phyloP scores from a whole-genome alignment of 2,329 filamentous ascomycete species.

The Diplodia corticola region DNA sequence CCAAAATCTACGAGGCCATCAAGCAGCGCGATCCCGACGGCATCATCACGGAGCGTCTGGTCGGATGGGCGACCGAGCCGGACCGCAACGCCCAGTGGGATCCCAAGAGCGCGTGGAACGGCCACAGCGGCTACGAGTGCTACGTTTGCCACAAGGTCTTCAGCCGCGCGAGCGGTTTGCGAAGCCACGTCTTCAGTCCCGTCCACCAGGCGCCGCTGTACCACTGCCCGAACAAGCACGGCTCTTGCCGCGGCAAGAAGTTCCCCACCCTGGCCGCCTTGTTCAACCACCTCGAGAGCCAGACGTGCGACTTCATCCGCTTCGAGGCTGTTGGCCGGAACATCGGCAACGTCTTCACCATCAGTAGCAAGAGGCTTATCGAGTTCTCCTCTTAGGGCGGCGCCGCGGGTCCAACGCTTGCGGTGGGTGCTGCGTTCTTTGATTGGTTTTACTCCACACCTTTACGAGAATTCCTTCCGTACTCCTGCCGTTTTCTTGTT shows the following conservation, averaged over 20 bases:
- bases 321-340: constrained; percentile 44
- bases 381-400: background rate
- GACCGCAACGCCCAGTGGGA: constrained; percentile 34
- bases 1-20: constrained; percentile 50
- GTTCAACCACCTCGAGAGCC: constrained; percentile 50
- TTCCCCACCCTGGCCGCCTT: constrained; percentile 44
- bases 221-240: constrained; percentile 47
- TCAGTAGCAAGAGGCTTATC: background rate
- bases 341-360: constrained; percentile 22
- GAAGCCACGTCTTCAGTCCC: constrained; percentile 57
- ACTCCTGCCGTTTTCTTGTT: too few relatives aligned
- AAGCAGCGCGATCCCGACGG: constrained; percentile 50
- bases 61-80: constrained; percentile 49
- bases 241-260: constrained; percentile 37
- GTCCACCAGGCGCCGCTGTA: constrained; percentile 52
- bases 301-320: constrained; percentile 42
- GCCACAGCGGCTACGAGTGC: constrained; percentile 49
- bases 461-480: too few relatives aligned
- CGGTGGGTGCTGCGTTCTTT: too few relatives aligned
- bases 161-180: constrained; percentile 38
- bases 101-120: constrained; percentile 49
- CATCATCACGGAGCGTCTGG: constrained; percentile 53
- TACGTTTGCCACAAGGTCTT: constrained; percentile 56
- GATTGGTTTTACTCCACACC: too few relatives aligned
- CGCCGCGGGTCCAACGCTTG: too few relatives aligned